phyloP scores from a whole-genome alignment of 2,329 filamentous ascomycete genomes.

The Chrysoporthe puriensis region DNA sequence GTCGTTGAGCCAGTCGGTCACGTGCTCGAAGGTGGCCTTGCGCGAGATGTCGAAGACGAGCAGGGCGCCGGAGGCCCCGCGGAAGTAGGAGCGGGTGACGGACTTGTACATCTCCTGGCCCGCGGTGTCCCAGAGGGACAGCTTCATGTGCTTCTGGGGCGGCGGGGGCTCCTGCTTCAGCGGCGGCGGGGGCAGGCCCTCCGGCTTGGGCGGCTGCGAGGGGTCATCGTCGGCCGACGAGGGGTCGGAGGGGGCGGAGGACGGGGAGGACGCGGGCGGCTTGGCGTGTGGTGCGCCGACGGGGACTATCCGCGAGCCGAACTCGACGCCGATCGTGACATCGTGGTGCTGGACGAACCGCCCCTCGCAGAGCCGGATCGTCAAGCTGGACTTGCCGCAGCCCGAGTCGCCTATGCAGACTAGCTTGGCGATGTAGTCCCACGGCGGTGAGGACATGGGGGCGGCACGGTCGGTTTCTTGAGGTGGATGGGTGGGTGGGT shows the following conservation, averaged over 20 bases:
- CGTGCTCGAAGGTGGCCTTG: slow-evolving; percentile 81
- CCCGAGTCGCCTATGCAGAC: slow-evolving; percentile 97
- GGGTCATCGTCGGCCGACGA: slow-evolving; percentile 21
- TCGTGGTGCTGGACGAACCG: slow-evolving; percentile 94
- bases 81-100: slow-evolving; percentile 92
- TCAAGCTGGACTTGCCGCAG: slow-evolving; percentile 92
- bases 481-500: slow-evolving; percentile 21
- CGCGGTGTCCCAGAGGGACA: slow-evolving; percentile 93
- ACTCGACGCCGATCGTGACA: slow-evolving; percentile 96
- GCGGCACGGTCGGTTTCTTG: slow-evolving; percentile 26
- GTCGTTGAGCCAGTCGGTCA: slow-evolving; percentile 92
- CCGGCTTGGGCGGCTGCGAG: slow-evolving; percentile 28
- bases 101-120: slow-evolving; percentile 98
- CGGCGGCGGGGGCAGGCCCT: slow-evolving; percentile 59
- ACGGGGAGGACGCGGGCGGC: slow-evolving; percentile 34
- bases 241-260: slow-evolving; percentile 29
- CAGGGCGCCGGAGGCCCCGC: slow-evolving; percentile 71
- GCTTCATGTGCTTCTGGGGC: slow-evolving; percentile 82
- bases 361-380: slow-evolving; percentile 93
- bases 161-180: slow-evolving; percentile 35
- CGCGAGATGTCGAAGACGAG: slow-evolving; percentile 95
- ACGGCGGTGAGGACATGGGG: slow-evolving; percentile 69
- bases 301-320: slow-evolving; percentile 89
- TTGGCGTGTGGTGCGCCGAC: slow-evolving; percentile 78
- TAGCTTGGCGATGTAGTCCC: slow-evolving; percentile 99